Percentiles rank a stretch among this genome's conserved stretches.
These are phyloP conservation scores for Monosporozyma unispora DNA, from an alignment of 805 yeast genomes.

Conservation along the genomic window DNA sequence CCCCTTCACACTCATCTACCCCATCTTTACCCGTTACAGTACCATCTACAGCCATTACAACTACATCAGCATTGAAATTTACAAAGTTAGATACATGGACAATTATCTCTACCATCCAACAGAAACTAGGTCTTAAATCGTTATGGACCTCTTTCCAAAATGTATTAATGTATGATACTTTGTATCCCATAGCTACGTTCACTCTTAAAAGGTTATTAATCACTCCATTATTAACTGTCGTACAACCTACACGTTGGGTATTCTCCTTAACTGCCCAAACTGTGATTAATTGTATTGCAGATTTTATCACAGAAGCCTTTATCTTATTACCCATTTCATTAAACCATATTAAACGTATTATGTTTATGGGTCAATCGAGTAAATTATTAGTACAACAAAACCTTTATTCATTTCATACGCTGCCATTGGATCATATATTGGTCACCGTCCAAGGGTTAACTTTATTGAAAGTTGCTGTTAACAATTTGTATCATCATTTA, in stretches of 20 bases:
- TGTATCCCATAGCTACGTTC: neutral
- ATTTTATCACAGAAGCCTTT: neutral
- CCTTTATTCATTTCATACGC: neutral
- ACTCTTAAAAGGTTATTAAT: neutral
- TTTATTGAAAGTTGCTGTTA: neutral
- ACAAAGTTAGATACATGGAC: neutral
- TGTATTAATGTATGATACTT: neutral
- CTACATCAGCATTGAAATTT: neutral
- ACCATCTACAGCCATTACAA: neutral
- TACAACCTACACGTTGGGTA: neutral
- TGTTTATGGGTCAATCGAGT: neutral
- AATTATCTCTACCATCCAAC: neutral
- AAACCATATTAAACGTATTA: neutral
- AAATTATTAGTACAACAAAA: neutral
- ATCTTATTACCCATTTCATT: neutral
- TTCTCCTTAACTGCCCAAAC: neutral
- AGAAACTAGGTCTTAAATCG: conserved; percentile 10
- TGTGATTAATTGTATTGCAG: neutral
- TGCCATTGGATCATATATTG: neutral
- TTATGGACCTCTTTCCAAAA: conserved; percentile 1
- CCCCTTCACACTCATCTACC: neutral
- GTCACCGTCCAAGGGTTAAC: neutral
- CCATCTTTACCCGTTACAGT: neutral
- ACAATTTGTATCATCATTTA: neutral
- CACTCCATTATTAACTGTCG: neutral